Evolutionary conservation across 2,329 filamentous ascomycete genomes (phyloP).

Genomic region (Trichoderma koningiopsis): DNA sequence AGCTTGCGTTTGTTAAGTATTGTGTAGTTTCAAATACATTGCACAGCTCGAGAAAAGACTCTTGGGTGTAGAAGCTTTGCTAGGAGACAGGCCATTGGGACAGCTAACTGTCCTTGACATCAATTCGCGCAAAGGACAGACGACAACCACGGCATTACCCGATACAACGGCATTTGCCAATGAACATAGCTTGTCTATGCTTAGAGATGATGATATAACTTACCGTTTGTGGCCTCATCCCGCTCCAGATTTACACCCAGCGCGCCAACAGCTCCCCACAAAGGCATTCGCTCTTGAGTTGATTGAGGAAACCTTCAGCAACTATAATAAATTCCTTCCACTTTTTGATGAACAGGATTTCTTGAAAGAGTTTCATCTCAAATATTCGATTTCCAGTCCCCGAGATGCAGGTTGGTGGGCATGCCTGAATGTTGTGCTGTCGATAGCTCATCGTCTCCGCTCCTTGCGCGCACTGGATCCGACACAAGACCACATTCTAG

Average conservation of each 20-base stretch:
- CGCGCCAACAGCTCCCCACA: conserved; percentile 2
- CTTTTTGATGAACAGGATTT: conserved; percentile 14
- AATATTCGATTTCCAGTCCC: conserved; percentile 1
- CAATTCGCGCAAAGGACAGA: not conserved
- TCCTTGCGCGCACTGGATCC: conserved; percentile 1
- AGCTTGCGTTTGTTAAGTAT: not conserved
- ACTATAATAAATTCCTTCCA: conserved; percentile 13
- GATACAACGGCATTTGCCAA: not conserved
- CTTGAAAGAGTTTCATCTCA: conserved; percentile 15
- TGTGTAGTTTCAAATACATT: conserved; percentile 9
- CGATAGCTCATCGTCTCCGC: conserved; percentile 20
- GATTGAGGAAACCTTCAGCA: conserved; percentile 6
- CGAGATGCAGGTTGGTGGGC: conserved; percentile 13
- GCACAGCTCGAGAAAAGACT: conserved; percentile 16
- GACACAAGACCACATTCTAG: conserved; percentile 1
- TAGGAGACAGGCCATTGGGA: conserved; percentile 2
- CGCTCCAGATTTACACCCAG: not conserved
- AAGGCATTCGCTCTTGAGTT: not conserved
- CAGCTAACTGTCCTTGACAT: not conserved
- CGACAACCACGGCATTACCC: not conserved
- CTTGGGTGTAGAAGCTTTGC: not conserved
- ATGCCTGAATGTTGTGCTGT: conserved; percentile 17
- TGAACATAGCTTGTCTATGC: not conserved
- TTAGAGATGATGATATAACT: not conserved
- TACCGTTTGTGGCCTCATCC: conserved; percentile 5